These are phyloP conservation scores for Artemisia annua DNA, from an alignment of 129 eudicot species.

Conservation along the genomic window DNA sequence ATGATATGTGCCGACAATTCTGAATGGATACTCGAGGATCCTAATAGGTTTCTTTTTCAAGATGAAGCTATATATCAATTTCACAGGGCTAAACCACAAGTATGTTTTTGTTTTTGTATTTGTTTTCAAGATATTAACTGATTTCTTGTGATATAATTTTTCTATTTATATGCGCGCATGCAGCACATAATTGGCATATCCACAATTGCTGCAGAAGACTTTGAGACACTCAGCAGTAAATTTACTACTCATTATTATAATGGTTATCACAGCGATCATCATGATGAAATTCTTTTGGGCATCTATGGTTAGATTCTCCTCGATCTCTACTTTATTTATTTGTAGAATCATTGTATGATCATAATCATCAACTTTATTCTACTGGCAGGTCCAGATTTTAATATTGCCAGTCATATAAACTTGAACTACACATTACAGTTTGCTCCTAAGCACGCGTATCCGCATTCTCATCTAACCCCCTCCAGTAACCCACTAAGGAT, in stretches of 20 bases:
- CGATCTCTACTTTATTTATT: not conserved
- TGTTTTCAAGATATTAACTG: too few species aligned
- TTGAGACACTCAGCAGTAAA: too few species aligned
- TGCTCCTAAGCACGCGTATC: conserved; percentile 95
- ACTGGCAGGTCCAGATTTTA: not conserved
- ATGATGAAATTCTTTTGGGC: conserved; percentile 49
- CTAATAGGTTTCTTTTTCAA: too few species aligned
- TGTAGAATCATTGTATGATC: not conserved
- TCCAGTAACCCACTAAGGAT: conserved; percentile 92
- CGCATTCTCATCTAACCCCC: conserved; percentile 49
- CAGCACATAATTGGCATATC: conserved; percentile 93
- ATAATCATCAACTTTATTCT: too few species aligned
- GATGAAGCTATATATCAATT: too few species aligned
- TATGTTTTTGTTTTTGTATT: too few species aligned
- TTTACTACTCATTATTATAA: too few species aligned
- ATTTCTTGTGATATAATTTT: not conserved
- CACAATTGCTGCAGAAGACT: conserved; percentile 91
- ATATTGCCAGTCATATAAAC: conserved; percentile 34
- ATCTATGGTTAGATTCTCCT: conserved; percentile 71
- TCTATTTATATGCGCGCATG: conserved; percentile 28
- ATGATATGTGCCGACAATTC: too few species aligned
- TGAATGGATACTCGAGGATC: too few species aligned
- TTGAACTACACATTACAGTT: conserved; percentile 57
- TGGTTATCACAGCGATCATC: conserved; percentile 32
- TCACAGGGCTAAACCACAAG: too few species aligned